Evolutionary conservation across 345 rosid genomes (phyloP).

Genomic region (Melaleuca alternifolia): DNA sequence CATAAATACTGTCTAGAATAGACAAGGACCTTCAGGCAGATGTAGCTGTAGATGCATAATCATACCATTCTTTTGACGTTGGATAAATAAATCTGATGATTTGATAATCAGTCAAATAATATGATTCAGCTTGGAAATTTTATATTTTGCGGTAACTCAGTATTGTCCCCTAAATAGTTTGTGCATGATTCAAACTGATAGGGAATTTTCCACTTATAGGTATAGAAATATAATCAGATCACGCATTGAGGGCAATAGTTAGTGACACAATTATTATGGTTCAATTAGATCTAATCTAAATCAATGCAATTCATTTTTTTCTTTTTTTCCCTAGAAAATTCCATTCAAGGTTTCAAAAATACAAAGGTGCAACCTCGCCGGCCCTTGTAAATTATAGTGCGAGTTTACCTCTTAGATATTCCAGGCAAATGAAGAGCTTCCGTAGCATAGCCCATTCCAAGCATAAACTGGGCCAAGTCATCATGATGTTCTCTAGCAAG

Average conservation of each 20-base stretch:
- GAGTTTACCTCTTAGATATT: slow-evolving; percentile 80
- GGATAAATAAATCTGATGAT: not conserved
- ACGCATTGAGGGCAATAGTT: not conserved
- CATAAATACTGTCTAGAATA: not conserved
- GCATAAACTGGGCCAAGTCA: slow-evolving; percentile 95
- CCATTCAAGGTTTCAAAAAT: not conserved
- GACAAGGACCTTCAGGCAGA: not conserved
- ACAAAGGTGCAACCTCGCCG: not conserved
- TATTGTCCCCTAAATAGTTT: not conserved
- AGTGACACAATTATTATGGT: not conserved
- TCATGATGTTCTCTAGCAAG: slow-evolving; percentile 99
- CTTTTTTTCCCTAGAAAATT: not conserved
- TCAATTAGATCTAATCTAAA: not conserved
- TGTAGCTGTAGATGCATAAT: not conserved
- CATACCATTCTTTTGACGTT: not conserved
- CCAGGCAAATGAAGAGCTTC: slow-evolving; percentile 99
- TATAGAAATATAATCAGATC: not conserved
- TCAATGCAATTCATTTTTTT: not conserved
- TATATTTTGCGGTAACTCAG: not conserved
- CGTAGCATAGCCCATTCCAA: slow-evolving; percentile 98
- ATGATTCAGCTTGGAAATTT: not conserved
- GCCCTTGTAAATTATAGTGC: not conserved
- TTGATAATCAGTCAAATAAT: not conserved
- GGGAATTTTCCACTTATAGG: not conserved
- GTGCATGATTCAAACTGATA: not conserved